Evolutionary conservation across 305 asterid species (phyloP).

Genomic region (Solanum hybrid): DNA sequence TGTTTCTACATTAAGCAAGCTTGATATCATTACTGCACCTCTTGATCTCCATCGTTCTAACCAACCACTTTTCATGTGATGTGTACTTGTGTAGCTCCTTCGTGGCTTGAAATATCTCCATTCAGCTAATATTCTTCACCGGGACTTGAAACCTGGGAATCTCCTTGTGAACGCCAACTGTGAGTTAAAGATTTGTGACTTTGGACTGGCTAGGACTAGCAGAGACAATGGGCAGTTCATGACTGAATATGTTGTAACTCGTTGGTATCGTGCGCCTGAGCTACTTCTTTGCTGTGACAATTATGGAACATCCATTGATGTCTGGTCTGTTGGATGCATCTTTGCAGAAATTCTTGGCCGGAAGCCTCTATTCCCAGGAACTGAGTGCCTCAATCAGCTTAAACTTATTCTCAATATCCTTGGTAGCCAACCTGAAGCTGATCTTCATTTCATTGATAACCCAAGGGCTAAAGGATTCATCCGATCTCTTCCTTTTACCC

Average conservation of each 20-base stretch:
- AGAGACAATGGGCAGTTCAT: constrained; percentile 76
- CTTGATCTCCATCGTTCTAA: not conserved
- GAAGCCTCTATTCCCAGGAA: constrained; percentile 43
- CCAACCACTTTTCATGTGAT: not conserved
- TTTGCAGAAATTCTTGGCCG: constrained; percentile 80
- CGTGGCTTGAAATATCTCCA: constrained; percentile 86
- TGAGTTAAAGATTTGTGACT: constrained; percentile 84
- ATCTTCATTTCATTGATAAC: constrained; percentile 30
- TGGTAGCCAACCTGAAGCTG: constrained; percentile 28
- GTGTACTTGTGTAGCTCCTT: constrained; percentile 38
- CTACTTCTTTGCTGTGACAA: constrained; percentile 90
- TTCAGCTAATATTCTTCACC: constrained; percentile 83
- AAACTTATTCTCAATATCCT: constrained; percentile 29
- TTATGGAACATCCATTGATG: constrained; percentile 74
- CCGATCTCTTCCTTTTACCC: constrained; percentile 24
- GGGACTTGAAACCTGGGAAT: constrained; percentile 88
- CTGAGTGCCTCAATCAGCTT: constrained; percentile 37
- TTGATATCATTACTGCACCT: not conserved
- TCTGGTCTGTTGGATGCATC: constrained; percentile 93
- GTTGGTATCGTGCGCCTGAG: constrained; percentile 92
- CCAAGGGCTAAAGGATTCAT: constrained; percentile 31
- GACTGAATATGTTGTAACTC: constrained; percentile 87
- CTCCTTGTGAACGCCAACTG: constrained; percentile 83
- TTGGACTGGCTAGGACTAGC: constrained; percentile 86
- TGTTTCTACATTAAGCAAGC: not conserved